phyloP scores from a whole-genome alignment of 495 filamentous ascomycete genomes.

The Penicillium cataractarum region DNA sequence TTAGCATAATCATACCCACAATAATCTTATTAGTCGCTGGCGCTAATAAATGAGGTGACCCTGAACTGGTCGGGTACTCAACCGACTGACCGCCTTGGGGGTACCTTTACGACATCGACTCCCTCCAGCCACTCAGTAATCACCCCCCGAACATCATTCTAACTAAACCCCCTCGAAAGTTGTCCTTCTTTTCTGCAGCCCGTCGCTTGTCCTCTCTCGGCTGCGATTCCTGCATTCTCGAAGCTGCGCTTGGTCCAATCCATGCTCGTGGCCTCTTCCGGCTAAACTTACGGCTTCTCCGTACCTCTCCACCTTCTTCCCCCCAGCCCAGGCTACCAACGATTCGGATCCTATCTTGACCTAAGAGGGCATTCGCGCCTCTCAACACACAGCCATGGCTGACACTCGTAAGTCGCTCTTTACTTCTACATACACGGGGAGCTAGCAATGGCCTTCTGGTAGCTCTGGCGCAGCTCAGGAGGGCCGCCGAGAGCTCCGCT shows the following conservation, averaged over 20 bases:
- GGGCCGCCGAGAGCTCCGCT: constrained; percentile 27
- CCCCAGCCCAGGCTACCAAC: constrained; percentile 21
- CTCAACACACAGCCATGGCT: constrained; percentile 43
- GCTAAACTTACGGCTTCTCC: constrained; percentile 29
- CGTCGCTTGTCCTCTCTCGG: constrained; percentile 9
- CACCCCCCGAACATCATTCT: constrained; percentile 19
- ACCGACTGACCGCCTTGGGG: constrained; percentile 33
- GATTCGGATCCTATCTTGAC: constrained; percentile 26
- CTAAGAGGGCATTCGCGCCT: constrained; percentile 41
- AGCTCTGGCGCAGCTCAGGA: constrained; percentile 35
- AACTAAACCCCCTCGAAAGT: not conserved
- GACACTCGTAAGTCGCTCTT: constrained; percentile 39
- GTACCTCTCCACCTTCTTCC: constrained; percentile 22
- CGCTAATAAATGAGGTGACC: not conserved
- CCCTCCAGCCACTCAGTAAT: constrained; percentile 25
- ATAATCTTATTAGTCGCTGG: not conserved
- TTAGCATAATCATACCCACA: not conserved
- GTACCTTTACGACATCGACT: constrained; percentile 31
- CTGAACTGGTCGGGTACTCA: constrained; percentile 21
- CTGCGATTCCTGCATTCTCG: constrained; percentile 1
- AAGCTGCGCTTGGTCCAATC: constrained; percentile 33
- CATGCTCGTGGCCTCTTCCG: constrained; percentile 38
- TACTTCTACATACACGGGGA: not conserved
- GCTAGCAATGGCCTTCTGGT: constrained; percentile 1
- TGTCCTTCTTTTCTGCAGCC: constrained; percentile 15